Percentiles rank a stretch among this genome's conserved stretches.
phyloP scores from a whole-genome alignment of 129 eudicot species.

The Flaveria trinervia region DNA sequence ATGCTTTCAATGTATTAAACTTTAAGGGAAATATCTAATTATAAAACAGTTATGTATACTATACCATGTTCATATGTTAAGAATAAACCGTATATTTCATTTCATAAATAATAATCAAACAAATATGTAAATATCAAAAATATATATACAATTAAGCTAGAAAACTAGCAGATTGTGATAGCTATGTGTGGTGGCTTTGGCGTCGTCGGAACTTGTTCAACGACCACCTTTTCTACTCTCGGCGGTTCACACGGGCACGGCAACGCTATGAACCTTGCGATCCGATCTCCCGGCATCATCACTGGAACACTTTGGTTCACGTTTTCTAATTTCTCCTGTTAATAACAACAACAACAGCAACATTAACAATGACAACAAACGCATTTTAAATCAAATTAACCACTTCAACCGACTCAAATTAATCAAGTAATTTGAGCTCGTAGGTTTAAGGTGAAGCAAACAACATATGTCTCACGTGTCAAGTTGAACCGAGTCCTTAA shows the following conservation, averaged over 20 bases:
- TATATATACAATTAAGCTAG: not conserved
- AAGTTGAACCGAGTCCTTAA: too few relatives aligned
- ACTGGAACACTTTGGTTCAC: constrained; percentile 64
- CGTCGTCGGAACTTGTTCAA: constrained; percentile 34
- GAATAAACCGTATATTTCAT: not conserved
- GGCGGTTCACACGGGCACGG: constrained; percentile 85
- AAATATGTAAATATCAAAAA: not conserved
- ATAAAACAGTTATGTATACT: too few relatives aligned
- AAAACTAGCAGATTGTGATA: constrained; percentile 46
- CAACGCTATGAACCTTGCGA: constrained; percentile 81
- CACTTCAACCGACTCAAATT: too few relatives aligned
- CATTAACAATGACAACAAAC: not conserved
- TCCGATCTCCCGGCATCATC: constrained; percentile 84
- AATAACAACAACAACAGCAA: not conserved
- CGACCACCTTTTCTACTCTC: constrained; percentile 30
- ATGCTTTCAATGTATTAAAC: too few relatives aligned
- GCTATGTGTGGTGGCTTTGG: constrained; percentile 55
- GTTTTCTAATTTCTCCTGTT: constrained; percentile 43
- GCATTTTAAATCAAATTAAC: not conserved
- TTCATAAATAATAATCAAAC: constrained; percentile 8
- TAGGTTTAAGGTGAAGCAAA: too few relatives aligned
- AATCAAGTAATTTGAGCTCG: too few relatives aligned
- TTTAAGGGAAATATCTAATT: not conserved
- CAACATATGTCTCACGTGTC: too few relatives aligned
- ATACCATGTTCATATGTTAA: not conserved